These are phyloP conservation scores for Pseudopediastrum boryanum DNA, from an alignment of 139 green algal species.

Conservation along the genomic window DNA sequence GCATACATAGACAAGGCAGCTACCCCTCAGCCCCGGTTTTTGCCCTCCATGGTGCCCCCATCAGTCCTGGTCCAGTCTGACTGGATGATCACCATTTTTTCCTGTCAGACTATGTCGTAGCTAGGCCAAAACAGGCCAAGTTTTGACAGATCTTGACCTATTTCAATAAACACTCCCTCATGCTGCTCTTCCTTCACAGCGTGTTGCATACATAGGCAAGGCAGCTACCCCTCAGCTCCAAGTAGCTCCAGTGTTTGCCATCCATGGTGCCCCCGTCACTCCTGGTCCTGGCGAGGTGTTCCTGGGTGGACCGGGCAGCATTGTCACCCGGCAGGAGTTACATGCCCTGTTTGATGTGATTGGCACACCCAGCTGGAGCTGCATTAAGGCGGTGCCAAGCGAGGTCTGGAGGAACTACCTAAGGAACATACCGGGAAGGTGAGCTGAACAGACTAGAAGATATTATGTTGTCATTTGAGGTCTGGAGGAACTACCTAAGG, in stretches of 20 bases:
- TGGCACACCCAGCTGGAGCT: constrained; percentile 83
- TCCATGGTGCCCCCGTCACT: constrained; percentile 70
- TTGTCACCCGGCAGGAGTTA: constrained; percentile 72
- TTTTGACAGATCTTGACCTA: too few relatives aligned
- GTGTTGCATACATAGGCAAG: constrained; percentile 71
- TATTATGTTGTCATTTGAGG: constrained; percentile 57
- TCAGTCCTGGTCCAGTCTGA: constrained; percentile 60
- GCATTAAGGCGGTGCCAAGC: constrained; percentile 72
- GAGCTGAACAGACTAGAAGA: too few relatives aligned
- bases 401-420: constrained; percentile 82
- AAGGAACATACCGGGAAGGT: constrained; percentile 44
- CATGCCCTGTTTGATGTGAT: constrained; percentile 88
- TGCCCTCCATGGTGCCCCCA: constrained; percentile 68
- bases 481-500: constrained; percentile 83
- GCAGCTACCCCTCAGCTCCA: constrained; percentile 76
- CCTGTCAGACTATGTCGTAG: too few relatives aligned
- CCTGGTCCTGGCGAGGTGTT: constrained; percentile 53
- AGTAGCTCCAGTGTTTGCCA: constrained; percentile 82
- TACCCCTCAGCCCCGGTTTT: constrained; percentile 85
- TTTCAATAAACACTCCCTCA: too few relatives aligned
- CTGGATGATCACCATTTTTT: too few relatives aligned
- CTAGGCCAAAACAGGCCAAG: too few relatives aligned
- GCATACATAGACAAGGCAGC: constrained; percentile 67
- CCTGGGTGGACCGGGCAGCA: constrained; percentile 35
- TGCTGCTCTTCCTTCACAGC: too few relatives aligned